Evolutionary conservation across 805 yeast species (phyloP), one percentile per base, ranked within the genome.

Genomic region (Candida verbasci): DNA sequence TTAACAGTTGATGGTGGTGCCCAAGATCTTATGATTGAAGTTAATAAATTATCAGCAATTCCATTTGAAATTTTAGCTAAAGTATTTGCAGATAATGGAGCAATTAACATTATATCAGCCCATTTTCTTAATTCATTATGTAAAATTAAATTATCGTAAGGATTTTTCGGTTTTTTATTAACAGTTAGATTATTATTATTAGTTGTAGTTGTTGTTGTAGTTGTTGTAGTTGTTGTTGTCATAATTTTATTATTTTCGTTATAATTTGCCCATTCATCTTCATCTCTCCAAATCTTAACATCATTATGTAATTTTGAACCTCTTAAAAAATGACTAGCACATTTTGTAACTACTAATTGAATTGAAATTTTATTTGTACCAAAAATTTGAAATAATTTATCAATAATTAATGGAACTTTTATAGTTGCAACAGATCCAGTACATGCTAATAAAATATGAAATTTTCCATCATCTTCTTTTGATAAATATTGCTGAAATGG

Each of bases 371-470:
- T 79, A 32, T 54, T 45, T 65, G 77, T 45, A 4, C 88, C 86
- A 59, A 85, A 91, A 6, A 82, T 70, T 56, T 86, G 86, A 55
- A 81, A 82, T 34, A 93, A 70, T 56, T 87, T 86, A 53, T 83
- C 95, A 45, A 93, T 86, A 26, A 93, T 87, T 46, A 83, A 59
- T 0, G 96, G 96, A 16, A 93, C 81, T 58, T 93, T 93, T 44
- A 93, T 87, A 2, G 97, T 86, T 4, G 98, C 98, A 3, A 93
- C 97, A 2, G 95, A 85, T 1, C 98, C 98, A 1, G 97, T 86
- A 14, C 94, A 95, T 14, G 94, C 98, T 29, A 93, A 68, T 39
- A 93, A 66, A 29, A 93, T 80, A 58, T 93, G 98, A 39, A 86
- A 70, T 53, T 88, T 89, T 29, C 81, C 84, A 55, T 86, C 95